Percentiles rank a stretch among this genome's conserved stretches.
Conservation (phyloP, 495 filamentous ascomycete species). For the Penicillium paxilli region DNA sequence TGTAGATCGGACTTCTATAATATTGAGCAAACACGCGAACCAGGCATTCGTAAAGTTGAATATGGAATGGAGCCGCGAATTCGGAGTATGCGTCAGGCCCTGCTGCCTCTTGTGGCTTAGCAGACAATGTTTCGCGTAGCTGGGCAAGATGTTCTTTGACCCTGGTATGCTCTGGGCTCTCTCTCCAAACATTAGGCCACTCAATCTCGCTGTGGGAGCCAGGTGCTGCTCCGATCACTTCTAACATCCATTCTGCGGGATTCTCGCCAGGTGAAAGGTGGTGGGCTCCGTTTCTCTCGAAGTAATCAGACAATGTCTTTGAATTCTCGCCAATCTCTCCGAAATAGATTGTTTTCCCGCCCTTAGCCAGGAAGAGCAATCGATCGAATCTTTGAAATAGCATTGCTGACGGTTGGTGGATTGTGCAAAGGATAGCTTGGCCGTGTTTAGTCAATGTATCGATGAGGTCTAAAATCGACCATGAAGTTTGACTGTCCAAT, state of each 20-base stretch:
- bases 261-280: slow-evolving; percentile 64
- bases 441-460: slow-evolving; percentile 81
- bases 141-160: slow-evolving; percentile 40
- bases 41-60: slow-evolving; percentile 47
- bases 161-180: slow-evolving; percentile 61
- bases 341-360: slow-evolving; percentile 74
- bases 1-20: slow-evolving; percentile 42
- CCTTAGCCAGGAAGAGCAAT: slow-evolving; percentile 74
- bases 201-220: slow-evolving; percentile 57
- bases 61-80: slow-evolving; percentile 47
- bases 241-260: slow-evolving; percentile 88
- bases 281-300: slow-evolving; percentile 65
- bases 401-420: slow-evolving; percentile 91
- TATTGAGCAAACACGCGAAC: slow-evolving; percentile 48
- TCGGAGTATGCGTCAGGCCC: slow-evolving; percentile 23
- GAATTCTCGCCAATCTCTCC: slow-evolving; percentile 80
- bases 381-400: slow-evolving; percentile 92
- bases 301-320: slow-evolving; percentile 67
- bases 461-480: slow-evolving; percentile 76
- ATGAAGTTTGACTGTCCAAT: slow-evolving; percentile 65
- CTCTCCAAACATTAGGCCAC: slow-evolving; percentile 71
- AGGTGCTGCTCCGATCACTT: slow-evolving; percentile 74
- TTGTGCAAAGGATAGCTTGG: slow-evolving; percentile 91
- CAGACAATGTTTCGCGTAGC: slow-evolving; percentile 48
- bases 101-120: slow-evolving; percentile 7